Conservation (phyloP, 768 basidiomycete genomes). For the Psilocybe tampanensis region DNA sequence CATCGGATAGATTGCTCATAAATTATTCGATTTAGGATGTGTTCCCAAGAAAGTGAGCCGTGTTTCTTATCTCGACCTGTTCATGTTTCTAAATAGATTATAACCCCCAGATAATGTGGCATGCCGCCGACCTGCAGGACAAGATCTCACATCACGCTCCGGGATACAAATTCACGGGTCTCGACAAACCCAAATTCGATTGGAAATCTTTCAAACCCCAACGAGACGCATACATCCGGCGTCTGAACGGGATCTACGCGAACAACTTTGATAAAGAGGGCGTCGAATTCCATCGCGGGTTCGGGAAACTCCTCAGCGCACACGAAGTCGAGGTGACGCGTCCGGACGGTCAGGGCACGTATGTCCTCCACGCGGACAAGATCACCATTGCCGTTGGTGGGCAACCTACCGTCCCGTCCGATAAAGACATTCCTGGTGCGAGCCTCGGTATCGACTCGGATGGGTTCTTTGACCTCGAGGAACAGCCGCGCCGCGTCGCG, state of each 20-base stretch:
- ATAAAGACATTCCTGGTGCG: constrained; percentile 85
- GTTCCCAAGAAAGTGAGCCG: constrained; percentile 89
- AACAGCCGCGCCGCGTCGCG: constrained; percentile 91
- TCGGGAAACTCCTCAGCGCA: constrained; percentile 69
- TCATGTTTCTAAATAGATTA: constrained; percentile 2
- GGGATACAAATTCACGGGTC: constrained; percentile 73
- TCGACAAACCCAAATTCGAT: constrained; percentile 67
- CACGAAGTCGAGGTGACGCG: constrained; percentile 73
- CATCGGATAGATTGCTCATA: not conserved
- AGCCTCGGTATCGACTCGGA: constrained; percentile 91
- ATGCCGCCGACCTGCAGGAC: constrained; percentile 88
- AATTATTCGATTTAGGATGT: constrained; percentile 59
- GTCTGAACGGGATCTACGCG: constrained; percentile 90
- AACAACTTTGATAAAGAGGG: constrained; percentile 84
- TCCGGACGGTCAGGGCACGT: constrained; percentile 63
- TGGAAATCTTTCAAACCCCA: constrained; percentile 93
- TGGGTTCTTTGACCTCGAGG: constrained; percentile 91
- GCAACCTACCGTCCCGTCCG: constrained; percentile 74
- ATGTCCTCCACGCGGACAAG: constrained; percentile 74
- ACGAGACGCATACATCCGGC: constrained; percentile 93
- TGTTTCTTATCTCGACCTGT: not conserved
- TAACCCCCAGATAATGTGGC: constrained; percentile 97
- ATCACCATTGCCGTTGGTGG: constrained; percentile 90
- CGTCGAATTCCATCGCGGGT: constrained; percentile 86
- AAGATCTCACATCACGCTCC: constrained; percentile 73